Base-by-base conservation (phyloP, 2,329 filamentous ascomycete genomes). In the Botryotinia calthae region DNA sequence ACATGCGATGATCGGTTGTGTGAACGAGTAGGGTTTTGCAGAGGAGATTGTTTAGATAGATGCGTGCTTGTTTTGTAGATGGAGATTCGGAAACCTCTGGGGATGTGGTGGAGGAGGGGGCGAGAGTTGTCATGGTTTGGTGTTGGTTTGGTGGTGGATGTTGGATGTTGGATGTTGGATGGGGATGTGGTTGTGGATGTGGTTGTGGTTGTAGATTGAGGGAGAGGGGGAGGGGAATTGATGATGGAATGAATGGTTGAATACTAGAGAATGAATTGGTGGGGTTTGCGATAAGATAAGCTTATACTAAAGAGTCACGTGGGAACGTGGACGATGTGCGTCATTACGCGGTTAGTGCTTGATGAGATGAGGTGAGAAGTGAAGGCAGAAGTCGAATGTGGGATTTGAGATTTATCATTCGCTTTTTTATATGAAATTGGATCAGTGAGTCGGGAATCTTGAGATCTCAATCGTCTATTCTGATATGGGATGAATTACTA, bases 1-100 rank as follows among this genome's bases (percentile, higher is more conserved):
- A 99, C 81, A 97, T 90, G 74, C 96, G 93, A 25, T 89, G 89
- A 81, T 98, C 95, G 7, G 90, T 93, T 22, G 92, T 93, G 78
- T 92, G 88, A 71, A 98, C 84, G 73, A 94, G 91, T 48, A 98
- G 84, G 56, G 89, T 93, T 81, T 93, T 93, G 81, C 93, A 93
- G 70, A 97, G 85, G 68, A 97, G 88, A 37, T 90, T 88, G 48
- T 83, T 81, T 42, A 93, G 85, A 79, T 88, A 93, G 61, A 82
- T 79, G 72, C 84, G 83, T 31, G 88, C 87, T 78, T 87, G 84
- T 81, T 77, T 87, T 86, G 48, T 77, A 77, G 78, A 34, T 48
- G 28, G 37, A 4, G 65, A 31, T 42, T 56, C 48, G 25, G 16
- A 10, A 31, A 31, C 20, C 25, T 59, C 51, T 56, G 31, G 1